Evolutionary conservation across 1,284 basidiomycete genomes (phyloP).

Genomic region (Apiotrichum montevideense): DNA sequence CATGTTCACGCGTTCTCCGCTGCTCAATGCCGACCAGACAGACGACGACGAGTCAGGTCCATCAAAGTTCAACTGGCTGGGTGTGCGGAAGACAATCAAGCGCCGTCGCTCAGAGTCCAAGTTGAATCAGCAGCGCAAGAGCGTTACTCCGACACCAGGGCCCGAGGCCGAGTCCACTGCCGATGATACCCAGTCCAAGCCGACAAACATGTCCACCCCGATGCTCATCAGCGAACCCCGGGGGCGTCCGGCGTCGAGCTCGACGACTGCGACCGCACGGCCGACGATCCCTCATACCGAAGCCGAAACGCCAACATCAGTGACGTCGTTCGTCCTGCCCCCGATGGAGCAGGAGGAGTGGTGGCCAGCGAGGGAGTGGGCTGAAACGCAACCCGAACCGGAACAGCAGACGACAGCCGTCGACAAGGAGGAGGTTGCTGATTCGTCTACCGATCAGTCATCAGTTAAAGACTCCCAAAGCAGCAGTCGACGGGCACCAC

Average conservation of each 20-base stretch:
- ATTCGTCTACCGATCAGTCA: too few relatives aligned
- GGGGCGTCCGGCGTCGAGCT: neutral
- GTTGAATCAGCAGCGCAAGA: conserved; percentile 12
- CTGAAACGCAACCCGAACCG: neutral
- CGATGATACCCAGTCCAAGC: neutral
- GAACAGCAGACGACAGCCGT: neutral
- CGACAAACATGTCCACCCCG: conserved; percentile 3
- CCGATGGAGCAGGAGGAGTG: conserved; percentile 10
- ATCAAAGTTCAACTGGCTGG: conserved; percentile 39
- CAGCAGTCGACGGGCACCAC: neutral
- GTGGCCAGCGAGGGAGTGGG: conserved; percentile 11
- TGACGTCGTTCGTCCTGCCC: conserved; percentile 10
- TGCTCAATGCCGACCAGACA: conserved; percentile 1
- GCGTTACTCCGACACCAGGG: neutral
- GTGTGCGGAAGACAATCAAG: conserved; percentile 32
- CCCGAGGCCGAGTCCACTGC: too few relatives aligned
- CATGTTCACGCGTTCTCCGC: conserved; percentile 24
- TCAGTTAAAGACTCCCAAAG: neutral
- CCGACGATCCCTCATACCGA: neutral
- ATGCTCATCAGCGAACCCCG: conserved; percentile 1
- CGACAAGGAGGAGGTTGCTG: neutral
- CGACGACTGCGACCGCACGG: neutral
- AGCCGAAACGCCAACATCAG: neutral
- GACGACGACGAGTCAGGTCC: conserved; percentile 17
- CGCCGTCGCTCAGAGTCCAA: conserved; percentile 30